phyloP scores from a whole-genome alignment of 345 rosid species.

The Ailanthus altissimus region DNA sequence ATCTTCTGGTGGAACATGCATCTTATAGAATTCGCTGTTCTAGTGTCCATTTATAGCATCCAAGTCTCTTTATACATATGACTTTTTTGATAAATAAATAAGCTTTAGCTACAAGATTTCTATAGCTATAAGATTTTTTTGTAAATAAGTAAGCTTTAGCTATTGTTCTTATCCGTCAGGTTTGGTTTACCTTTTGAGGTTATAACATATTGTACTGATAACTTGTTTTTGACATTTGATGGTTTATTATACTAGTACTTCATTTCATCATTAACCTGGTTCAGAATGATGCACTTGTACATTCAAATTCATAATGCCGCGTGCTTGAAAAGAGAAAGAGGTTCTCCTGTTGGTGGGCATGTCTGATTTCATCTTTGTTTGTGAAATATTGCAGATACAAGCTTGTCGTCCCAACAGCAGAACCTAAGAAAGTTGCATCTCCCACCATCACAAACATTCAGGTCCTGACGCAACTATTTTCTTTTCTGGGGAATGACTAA shows the following conservation, averaged over 20 bases:
- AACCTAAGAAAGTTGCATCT: slow-evolving; percentile 82
- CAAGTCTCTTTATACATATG: not conserved
- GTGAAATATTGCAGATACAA: slow-evolving; percentile 61
- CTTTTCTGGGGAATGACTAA: slow-evolving; percentile 2
- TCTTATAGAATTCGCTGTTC: not conserved
- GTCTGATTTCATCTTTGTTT: slow-evolving; percentile 18
- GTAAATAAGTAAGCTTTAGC: not conserved
- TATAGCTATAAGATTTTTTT: no score
- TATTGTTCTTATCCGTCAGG: not conserved
- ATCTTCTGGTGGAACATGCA: not conserved
- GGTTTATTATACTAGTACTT: not conserved
- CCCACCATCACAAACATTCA: slow-evolving; percentile 83
- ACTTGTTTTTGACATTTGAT: not conserved
- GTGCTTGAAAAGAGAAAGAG: slow-evolving; percentile 16
- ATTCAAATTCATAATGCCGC: not conserved
- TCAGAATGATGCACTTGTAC: not conserved
- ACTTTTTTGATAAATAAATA: not conserved
- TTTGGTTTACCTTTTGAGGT: not conserved
- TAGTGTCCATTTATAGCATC: not conserved
- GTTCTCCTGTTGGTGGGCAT: not conserved
- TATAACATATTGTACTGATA: not conserved
- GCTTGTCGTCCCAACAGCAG: slow-evolving; percentile 77
- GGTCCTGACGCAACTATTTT: slow-evolving; percentile 39
- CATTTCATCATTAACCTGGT: not conserved
- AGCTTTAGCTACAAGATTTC: no score